phyloP scores from a whole-genome alignment of 2,329 filamentous ascomycete species.

The Endocalyx cinctus region DNA sequence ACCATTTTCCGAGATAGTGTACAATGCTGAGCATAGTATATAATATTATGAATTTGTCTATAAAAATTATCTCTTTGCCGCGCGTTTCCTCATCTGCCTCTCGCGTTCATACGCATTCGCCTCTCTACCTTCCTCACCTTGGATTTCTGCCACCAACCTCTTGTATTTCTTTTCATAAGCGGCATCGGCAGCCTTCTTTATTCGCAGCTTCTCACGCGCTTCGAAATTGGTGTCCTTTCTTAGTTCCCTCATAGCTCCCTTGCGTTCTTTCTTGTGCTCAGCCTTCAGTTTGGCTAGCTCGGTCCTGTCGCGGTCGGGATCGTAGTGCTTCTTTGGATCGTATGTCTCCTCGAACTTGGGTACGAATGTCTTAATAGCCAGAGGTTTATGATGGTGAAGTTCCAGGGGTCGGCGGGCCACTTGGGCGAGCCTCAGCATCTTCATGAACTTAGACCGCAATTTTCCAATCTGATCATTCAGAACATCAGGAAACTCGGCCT shows the following conservation, averaged over 20 bases:
- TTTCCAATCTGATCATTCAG: slow-evolving; percentile 38
- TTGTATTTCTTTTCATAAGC: slow-evolving; percentile 97
- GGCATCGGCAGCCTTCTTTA: slow-evolving; percentile 90
- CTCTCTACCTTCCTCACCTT: slow-evolving; percentile 85
- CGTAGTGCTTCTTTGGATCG: slow-evolving; percentile 95
- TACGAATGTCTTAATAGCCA: slow-evolving; percentile 77
- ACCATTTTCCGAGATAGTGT: too few species aligned
- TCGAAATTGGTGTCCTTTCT: slow-evolving; percentile 94
- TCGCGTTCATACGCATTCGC: slow-evolving; percentile 86
- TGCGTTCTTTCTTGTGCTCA: slow-evolving; percentile 92
- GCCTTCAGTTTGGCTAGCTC: slow-evolving; percentile 79
- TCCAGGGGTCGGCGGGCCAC: slow-evolving; percentile 72
- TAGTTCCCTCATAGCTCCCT: slow-evolving; percentile 89
- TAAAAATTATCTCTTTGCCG: slow-evolving; percentile 45
- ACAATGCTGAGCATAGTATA: too few species aligned
- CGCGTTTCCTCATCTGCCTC: slow-evolving; percentile 68
- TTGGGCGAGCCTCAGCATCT: slow-evolving; percentile 56
- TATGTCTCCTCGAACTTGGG: slow-evolving; percentile 96
- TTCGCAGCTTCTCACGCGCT: slow-evolving; percentile 78
- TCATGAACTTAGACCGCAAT: slow-evolving; percentile 41
- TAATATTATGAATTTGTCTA: too few species aligned
- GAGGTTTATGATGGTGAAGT: slow-evolving; percentile 82
- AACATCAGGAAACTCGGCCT: slow-evolving; percentile 42
- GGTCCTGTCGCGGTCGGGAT: slow-evolving; percentile 84
- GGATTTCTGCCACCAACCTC: slow-evolving; percentile 87